phyloP scores from a whole-genome alignment of 768 basidiomycete species.

The Suillus alpinus region DNA sequence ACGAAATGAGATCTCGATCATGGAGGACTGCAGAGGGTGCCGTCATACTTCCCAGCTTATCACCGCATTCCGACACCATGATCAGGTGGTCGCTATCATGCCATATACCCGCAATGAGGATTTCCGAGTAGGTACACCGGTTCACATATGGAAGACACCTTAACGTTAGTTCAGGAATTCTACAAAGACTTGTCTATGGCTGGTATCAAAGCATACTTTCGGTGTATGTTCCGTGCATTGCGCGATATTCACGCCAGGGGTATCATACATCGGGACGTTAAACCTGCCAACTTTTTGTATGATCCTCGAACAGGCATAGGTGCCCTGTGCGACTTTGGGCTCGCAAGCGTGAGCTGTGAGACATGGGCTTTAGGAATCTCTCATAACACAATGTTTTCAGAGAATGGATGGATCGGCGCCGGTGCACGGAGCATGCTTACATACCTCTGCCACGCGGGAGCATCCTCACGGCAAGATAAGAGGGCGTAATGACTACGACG shows the following conservation, averaged over 20 bases:
- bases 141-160: neutral
- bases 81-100: constrained; percentile 93
- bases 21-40: constrained; percentile 82
- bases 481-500: constrained; percentile 42
- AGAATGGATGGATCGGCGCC: constrained; percentile 50
- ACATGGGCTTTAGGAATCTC: neutral
- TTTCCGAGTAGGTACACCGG: constrained; percentile 70
- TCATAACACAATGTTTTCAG: constrained; percentile 33
- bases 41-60: constrained; percentile 91
- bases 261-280: constrained; percentile 96
- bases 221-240: constrained; percentile 86
- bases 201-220: constrained; percentile 82
- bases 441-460: constrained; percentile 60
- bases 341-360: constrained; percentile 74
- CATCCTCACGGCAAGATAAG: constrained; percentile 69
- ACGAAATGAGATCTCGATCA: constrained; percentile 86
- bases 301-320: constrained; percentile 82
- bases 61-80: constrained; percentile 85
- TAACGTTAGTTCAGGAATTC: constrained; percentile 56
- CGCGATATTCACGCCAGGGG: constrained; percentile 83
- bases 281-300: constrained; percentile 96
- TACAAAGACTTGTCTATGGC: constrained; percentile 70
- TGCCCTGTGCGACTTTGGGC: constrained; percentile 90
- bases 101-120: constrained; percentile 92
- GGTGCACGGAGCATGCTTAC: constrained; percentile 64